Conservation (phyloP, 768 basidiomycete genomes). For the Collybia sordida region DNA sequence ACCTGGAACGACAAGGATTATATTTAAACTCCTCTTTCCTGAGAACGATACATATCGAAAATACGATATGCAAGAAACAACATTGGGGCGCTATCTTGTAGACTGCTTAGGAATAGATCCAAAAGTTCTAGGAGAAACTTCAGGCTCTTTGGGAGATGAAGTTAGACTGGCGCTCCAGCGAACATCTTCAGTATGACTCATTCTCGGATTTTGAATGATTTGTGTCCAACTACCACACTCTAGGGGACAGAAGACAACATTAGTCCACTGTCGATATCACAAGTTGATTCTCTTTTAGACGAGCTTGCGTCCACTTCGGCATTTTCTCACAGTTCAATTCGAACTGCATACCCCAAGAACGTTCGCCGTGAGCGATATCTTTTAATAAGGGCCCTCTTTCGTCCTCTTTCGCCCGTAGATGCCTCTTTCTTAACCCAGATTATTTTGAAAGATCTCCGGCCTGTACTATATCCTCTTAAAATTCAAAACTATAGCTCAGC, state of each 20-base stretch:
- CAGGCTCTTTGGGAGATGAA: slow-evolving; percentile 74
- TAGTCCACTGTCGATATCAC: slow-evolving; percentile 38
- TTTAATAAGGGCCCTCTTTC: slow-evolving; percentile 58
- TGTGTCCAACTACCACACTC: background rate
- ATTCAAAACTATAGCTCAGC: slow-evolving; percentile 47
- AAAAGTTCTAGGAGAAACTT: slow-evolving; percentile 30
- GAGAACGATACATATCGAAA: slow-evolving; percentile 71
- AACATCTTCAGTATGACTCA: slow-evolving; percentile 35
- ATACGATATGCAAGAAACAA: slow-evolving; percentile 72
- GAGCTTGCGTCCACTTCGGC: slow-evolving; percentile 69
- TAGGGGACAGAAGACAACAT: slow-evolving; percentile 23
- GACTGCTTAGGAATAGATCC: slow-evolving; percentile 42
- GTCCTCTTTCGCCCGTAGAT: slow-evolving; percentile 57
- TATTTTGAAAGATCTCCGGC: slow-evolving; percentile 83
- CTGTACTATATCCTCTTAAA: slow-evolving; percentile 70
- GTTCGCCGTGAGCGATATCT: slow-evolving; percentile 28
- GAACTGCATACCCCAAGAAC: slow-evolving; percentile 22
- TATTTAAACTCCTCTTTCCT: slow-evolving; percentile 83
- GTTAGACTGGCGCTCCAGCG: slow-evolving; percentile 45
- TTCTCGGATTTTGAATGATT: background rate
- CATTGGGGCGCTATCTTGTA: slow-evolving; percentile 51
- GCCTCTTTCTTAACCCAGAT: slow-evolving; percentile 79
- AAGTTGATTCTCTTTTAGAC: slow-evolving; percentile 69
- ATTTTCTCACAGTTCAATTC: slow-evolving; percentile 56
- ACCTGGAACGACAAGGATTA: slow-evolving; percentile 49